Evolutionary conservation across 495 filamentous ascomycete species (phyloP).

Genomic region (Trichoderma virens): DNA sequence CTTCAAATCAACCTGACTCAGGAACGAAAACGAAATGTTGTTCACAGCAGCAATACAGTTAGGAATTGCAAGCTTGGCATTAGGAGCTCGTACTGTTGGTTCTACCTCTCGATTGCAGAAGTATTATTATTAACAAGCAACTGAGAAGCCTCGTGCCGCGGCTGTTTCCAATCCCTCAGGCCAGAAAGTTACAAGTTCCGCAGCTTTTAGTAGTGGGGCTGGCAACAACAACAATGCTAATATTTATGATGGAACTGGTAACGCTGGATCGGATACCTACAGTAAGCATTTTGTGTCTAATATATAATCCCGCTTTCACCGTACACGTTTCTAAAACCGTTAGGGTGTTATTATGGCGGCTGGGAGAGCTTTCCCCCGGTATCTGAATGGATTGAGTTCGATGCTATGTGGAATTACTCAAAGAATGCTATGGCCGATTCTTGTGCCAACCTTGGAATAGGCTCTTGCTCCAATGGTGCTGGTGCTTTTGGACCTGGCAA

Average conservation of each 20-base stretch:
- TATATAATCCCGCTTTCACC: too few species aligned
- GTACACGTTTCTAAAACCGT: background rate
- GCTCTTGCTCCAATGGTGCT: background rate
- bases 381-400: background rate
- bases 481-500: background rate
- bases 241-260: background rate
- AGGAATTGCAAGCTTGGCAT: background rate
- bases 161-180: background rate
- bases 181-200: background rate
- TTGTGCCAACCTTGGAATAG: background rate
- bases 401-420: slow-evolving; percentile 2
- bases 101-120: background rate
- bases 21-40: background rate
- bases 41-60: background rate
- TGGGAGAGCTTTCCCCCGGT: background rate
- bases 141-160: background rate
- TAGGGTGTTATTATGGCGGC: background rate
- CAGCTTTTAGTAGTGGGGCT: background rate
- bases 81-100: background rate
- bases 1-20: background rate
- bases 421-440: background rate
- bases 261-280: background rate
- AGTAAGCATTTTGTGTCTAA: background rate
- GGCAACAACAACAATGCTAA: slow-evolving; percentile 4
- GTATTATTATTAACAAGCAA: background rate